Percentiles rank a stretch among this genome's conserved stretches.
phyloP scores from a whole-genome alignment of 371 early-diverging fungal genomes.

The Zychaea mexicana region DNA sequence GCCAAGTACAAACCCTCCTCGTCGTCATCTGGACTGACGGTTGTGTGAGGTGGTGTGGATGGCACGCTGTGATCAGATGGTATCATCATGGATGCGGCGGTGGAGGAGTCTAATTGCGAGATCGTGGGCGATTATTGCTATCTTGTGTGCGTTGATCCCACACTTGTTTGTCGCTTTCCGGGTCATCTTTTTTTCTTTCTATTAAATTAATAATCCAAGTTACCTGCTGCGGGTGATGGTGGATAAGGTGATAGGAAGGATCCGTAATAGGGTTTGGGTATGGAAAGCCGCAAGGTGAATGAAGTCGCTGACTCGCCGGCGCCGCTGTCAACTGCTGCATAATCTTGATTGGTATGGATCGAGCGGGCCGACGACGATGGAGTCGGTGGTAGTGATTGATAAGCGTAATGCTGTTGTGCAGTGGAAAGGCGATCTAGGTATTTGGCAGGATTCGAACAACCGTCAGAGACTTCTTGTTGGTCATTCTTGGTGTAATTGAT shows the following conservation, averaged over 20 bases:
- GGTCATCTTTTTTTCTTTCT: neutral
- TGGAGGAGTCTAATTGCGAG: neutral
- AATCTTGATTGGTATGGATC: neutral
- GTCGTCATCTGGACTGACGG: conserved; percentile 31
- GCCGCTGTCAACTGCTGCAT: neutral
- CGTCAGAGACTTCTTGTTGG: neutral
- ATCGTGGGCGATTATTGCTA: no score
- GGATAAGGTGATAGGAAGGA: neutral
- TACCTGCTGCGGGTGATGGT: neutral
- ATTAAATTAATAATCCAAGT: neutral
- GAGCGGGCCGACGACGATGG: conserved; percentile 1
- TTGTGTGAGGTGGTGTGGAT: conserved; percentile 34
- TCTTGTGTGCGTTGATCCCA: no score
- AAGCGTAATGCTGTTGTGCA: no score
- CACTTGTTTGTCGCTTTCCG: no score
- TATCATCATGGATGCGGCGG: neutral
- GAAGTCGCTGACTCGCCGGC: neutral
- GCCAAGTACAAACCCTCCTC: conserved; percentile 34
- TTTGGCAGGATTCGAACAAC: neutral
- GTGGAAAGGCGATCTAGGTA: neutral
- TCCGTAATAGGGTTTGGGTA: neutral
- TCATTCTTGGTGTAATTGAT: neutral
- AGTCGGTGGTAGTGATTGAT: conserved; percentile 7
- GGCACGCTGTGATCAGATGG: conserved; percentile 22
- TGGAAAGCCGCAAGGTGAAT: neutral